These are phyloP conservation scores for Fusarium robinianum DNA, from an alignment of 2,329 filamentous ascomycete genomes.

Conservation along the genomic window DNA sequence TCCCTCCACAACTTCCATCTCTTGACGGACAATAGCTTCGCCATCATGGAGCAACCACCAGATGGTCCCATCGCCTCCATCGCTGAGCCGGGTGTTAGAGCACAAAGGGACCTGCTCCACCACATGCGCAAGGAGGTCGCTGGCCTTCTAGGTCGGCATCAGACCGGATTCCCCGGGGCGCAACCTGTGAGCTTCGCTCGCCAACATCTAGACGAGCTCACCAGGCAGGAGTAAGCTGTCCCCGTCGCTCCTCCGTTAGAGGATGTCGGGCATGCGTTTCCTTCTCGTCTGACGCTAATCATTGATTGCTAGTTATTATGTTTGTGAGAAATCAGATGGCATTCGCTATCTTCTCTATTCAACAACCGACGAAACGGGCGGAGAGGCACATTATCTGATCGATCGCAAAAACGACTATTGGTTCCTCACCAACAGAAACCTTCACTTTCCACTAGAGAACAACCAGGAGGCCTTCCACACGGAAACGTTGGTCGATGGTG, in stretches of 20 bases:
- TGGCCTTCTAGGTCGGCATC: constrained; percentile 70
- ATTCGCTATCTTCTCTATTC: constrained; percentile 95
- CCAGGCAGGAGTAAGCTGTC: constrained; percentile 70
- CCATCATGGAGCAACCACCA: constrained; percentile 37
- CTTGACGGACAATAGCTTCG: too few relatives aligned
- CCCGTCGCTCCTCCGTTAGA: not conserved
- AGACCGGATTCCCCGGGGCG: constrained; percentile 78
- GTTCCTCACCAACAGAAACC: constrained; percentile 68
- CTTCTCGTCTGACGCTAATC: constrained; percentile 16
- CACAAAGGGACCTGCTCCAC: constrained; percentile 61
- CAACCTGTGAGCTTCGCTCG: constrained; percentile 92
- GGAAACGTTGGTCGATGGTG: constrained; percentile 86
- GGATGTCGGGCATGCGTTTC: not conserved
- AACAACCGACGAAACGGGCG: constrained; percentile 63
- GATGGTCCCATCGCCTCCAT: constrained; percentile 54
- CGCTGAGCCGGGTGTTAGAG: constrained; percentile 67
- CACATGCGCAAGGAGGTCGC: constrained; percentile 75
- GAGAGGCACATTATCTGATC: constrained; percentile 86
- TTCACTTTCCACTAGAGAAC: constrained; percentile 79
- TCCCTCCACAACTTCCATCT: not conserved
- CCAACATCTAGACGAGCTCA: constrained; percentile 80
- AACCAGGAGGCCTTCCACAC: constrained; percentile 72
- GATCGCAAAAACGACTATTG: constrained; percentile 99
- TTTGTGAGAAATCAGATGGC: constrained; percentile 98
- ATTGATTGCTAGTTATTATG: constrained; percentile 70